Percentiles rank a stretch among this genome's conserved stretches.
Conservation (phyloP, 768 basidiomycete genomes). For the Suillus variegatus region DNA sequence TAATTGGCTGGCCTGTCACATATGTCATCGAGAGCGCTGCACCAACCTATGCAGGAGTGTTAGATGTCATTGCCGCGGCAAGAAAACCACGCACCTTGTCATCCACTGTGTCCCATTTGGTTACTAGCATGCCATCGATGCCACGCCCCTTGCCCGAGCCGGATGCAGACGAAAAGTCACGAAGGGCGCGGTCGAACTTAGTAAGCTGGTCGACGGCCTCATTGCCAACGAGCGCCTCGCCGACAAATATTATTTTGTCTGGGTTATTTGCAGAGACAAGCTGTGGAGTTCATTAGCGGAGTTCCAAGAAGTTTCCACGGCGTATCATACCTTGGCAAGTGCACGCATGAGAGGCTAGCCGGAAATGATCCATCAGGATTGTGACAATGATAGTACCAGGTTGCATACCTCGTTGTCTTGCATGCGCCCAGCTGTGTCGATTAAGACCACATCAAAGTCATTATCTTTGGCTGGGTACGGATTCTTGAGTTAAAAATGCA, state of each 20-base stretch:
- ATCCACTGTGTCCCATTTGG: constrained; percentile 99
- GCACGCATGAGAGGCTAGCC: constrained; percentile 92
- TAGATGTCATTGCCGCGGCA: background rate
- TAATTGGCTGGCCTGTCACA: constrained; percentile 96
- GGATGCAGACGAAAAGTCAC: constrained; percentile 84
- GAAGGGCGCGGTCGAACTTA: constrained; percentile 93
- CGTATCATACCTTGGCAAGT: constrained; percentile 74
- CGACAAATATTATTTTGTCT: constrained; percentile 98
- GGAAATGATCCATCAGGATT: constrained; percentile 11
- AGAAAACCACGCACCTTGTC: constrained; percentile 67
- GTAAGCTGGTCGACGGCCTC: constrained; percentile 97
- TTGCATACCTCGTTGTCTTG: constrained; percentile 91
- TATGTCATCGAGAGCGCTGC: constrained; percentile 99
- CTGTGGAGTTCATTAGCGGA: constrained; percentile 36
- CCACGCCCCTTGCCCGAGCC: constrained; percentile 71
- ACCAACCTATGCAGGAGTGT: constrained; percentile 66
- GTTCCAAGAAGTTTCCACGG: background rate
- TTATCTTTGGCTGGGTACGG: constrained; percentile 70
- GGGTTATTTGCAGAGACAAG: constrained; percentile 92
- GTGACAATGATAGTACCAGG: background rate
- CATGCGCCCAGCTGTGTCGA: constrained; percentile 98
- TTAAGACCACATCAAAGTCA: constrained; percentile 93
- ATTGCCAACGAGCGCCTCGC: constrained; percentile 97
- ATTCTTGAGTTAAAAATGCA: constrained; percentile 11
- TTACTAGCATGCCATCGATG: constrained; percentile 97